Conservation (phyloP, 1,139 yeast species). For the Yamadazyma buinensis region DNA sequence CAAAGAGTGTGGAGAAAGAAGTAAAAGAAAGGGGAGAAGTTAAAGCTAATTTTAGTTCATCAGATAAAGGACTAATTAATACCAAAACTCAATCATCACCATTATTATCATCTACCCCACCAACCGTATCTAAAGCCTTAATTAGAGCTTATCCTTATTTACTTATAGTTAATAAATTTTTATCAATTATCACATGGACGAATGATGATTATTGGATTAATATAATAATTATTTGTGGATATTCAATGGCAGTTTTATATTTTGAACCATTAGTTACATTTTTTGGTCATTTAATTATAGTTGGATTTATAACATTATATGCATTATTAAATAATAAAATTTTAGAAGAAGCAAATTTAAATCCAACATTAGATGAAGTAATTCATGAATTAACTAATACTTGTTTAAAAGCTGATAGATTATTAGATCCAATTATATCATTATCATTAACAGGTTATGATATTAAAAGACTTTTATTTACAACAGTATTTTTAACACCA, state of each 20-base stretch:
- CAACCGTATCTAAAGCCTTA: constrained; percentile 80
- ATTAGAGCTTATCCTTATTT: constrained; percentile 82
- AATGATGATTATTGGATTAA: constrained; percentile 80
- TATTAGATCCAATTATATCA: constrained; percentile 72
- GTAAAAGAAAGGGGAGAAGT: constrained; percentile 5
- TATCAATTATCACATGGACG: constrained; percentile 87
- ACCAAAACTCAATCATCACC: constrained; percentile 56
- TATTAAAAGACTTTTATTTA: constrained; percentile 71
- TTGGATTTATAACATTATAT: constrained; percentile 62
- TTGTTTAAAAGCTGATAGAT: constrained; percentile 70
- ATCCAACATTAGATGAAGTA: constrained; percentile 86
- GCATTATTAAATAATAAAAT: constrained; percentile 54
- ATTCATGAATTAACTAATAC: constrained; percentile 77
- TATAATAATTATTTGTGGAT: constrained; percentile 55
- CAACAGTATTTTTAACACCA: constrained; percentile 84
- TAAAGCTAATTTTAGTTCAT: constrained; percentile 12
- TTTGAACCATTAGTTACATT: constrained; percentile 70
- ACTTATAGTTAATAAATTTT: constrained; percentile 60
- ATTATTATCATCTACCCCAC: constrained; percentile 77
- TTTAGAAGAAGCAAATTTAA: constrained; percentile 51
- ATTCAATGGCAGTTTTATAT: constrained; percentile 61
- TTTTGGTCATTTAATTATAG: constrained; percentile 76
- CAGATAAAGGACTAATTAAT: constrained; percentile 4
- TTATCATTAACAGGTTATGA: constrained; percentile 72
- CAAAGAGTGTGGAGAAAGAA: not conserved